Percentiles rank a stretch among this genome's conserved stretches.
These are phyloP conservation scores for Yamadazyma atlantica DNA, from an alignment of 1,139 yeast genomes.

Conservation along the genomic window DNA sequence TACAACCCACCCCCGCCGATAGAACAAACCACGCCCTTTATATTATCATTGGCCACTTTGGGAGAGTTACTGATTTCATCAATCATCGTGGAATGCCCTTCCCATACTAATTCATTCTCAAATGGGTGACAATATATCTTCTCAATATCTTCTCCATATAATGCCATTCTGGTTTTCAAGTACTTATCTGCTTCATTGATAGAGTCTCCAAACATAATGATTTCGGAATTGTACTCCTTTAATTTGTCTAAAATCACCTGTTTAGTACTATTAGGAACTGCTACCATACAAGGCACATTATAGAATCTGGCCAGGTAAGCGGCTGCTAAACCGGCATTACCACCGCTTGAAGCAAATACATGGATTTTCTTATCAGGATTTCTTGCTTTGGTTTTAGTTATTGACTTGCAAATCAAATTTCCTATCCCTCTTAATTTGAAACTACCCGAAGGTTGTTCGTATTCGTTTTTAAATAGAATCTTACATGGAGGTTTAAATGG, in stretches of 20 bases:
- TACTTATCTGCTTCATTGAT: constrained; percentile 40
- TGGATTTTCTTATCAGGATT: constrained; percentile 20
- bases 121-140: constrained; percentile 44
- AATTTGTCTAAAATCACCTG: constrained; percentile 26
- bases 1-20: constrained; percentile 47
- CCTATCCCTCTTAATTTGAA: constrained; percentile 44
- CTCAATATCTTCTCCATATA: constrained; percentile 15
- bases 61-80: constrained; percentile 30
- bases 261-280: constrained; percentile 31
- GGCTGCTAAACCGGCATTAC: constrained; percentile 49
- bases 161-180: constrained; percentile 22
- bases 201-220: constrained; percentile 31
- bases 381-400: constrained; percentile 19
- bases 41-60: constrained; percentile 19
- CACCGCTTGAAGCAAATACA: constrained; percentile 45
- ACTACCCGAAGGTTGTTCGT: constrained; percentile 43
- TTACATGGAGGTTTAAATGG: constrained; percentile 27
- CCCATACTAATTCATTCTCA: constrained; percentile 39
- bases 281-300: constrained; percentile 37
- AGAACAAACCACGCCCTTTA: constrained; percentile 40
- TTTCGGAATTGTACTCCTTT: constrained; percentile 26
- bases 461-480: constrained; percentile 36
- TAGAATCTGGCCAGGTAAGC: constrained; percentile 34
- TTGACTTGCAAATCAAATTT: constrained; percentile 24
- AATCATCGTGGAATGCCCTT: constrained; percentile 38